Evolutionary conservation across 179 eudicot species (phyloP).

Genomic region (Amaranthus tricolor): DNA sequence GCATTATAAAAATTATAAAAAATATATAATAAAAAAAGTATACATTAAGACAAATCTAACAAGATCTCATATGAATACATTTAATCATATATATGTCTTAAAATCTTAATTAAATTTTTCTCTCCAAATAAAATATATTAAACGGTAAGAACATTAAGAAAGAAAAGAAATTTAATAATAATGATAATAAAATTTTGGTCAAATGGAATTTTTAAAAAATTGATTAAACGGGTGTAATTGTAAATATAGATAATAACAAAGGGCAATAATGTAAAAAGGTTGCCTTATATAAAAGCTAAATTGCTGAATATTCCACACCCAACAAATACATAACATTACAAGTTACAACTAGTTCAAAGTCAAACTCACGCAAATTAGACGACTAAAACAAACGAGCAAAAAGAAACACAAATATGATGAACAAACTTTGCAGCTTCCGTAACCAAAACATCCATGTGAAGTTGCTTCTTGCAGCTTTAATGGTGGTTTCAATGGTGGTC

Average conservation of each 20-base stretch:
- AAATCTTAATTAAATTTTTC: no score
- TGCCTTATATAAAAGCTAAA: slow-evolving; percentile 8
- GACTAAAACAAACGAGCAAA: not conserved
- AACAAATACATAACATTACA: not conserved
- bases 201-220: not conserved
- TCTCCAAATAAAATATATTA: no score
- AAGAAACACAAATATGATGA: slow-evolving; percentile 38
- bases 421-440: slow-evolving; percentile 13
- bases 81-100: no score
- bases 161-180: no score
- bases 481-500: slow-evolving; percentile 24
- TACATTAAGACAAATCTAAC: no score
- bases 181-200: no score
- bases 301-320: slow-evolving; percentile 16
- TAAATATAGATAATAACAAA: not conserved
- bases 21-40: no score
- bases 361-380: slow-evolving; percentile 2
- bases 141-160: no score
- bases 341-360: no score
- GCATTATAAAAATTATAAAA: no score
- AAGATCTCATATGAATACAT: no score
- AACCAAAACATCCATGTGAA: slow-evolving; percentile 19
- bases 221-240: slow-evolving; percentile 6
- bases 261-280: not conserved
- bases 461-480: slow-evolving; percentile 13